Percentiles rank a stretch among this genome's conserved stretches.
These are phyloP conservation scores for Simmondsia chinensis DNA, from an alignment of 148 eudicot species.

Conservation along the genomic window DNA sequence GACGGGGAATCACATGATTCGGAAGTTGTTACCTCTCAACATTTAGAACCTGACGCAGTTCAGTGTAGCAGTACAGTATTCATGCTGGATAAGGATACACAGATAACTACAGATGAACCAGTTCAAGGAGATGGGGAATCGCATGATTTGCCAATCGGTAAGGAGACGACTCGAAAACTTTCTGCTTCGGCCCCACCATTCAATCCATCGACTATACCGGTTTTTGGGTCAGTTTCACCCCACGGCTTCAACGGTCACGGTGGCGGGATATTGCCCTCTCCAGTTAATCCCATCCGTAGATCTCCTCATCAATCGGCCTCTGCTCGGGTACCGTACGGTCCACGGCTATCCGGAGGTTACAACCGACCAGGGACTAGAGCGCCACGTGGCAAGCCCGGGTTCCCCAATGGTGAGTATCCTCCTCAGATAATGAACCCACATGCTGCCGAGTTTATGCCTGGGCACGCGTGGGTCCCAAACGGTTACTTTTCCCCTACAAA, in stretches of 20 bases:
- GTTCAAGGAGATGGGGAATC: constrained; percentile 7
- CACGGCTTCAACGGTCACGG: constrained; percentile 56
- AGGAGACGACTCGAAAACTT: constrained; percentile 56
- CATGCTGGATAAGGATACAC: no score
- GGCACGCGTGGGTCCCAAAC: constrained; percentile 68
- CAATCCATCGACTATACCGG: constrained; percentile 59
- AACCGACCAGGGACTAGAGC: constrained; percentile 56
- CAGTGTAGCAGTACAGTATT: no score
- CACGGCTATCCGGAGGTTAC: constrained; percentile 73
- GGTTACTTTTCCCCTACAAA: constrained; percentile 33
- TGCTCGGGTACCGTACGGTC: constrained; percentile 89
- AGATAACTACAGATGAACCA: constrained; percentile 2
- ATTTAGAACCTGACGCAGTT: no score
- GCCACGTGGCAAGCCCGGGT: constrained; percentile 43
- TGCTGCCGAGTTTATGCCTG: constrained; percentile 85
- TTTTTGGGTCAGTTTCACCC: constrained; percentile 50
- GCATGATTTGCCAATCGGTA: constrained; percentile 19
- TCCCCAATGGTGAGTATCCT: constrained; percentile 53
- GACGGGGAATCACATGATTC: constrained; percentile 3
- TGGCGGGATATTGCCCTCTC: constrained; percentile 74
- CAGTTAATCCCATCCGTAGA: constrained; percentile 62
- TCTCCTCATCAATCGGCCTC: constrained; percentile 97
- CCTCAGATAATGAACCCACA: constrained; percentile 80
- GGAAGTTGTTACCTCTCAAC: no score
- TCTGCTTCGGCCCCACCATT: constrained; percentile 95